Evolutionary conservation across 768 basidiomycete species (phyloP).

Genomic region (Mycena chlorophos): DNA sequence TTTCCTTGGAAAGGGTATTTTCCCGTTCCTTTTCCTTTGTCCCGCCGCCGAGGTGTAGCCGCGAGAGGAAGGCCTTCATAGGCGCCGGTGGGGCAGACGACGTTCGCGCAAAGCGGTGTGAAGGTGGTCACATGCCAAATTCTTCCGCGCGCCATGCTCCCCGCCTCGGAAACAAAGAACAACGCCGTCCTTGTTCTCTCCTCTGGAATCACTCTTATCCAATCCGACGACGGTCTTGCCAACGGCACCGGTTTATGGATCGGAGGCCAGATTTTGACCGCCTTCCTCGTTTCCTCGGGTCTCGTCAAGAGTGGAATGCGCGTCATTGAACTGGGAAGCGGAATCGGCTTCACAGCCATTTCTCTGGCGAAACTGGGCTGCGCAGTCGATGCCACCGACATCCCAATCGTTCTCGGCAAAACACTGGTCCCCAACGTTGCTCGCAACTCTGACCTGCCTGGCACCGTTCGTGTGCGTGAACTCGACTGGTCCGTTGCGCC

Average conservation of each 20-base stretch:
- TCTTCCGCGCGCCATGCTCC: constrained; percentile 33
- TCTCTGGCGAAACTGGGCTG: constrained; percentile 49
- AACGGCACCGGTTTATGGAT: constrained; percentile 89
- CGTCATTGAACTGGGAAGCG: constrained; percentile 79
- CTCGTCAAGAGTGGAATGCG: constrained; percentile 29
- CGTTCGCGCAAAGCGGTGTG: constrained; percentile 4
- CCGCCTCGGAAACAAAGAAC: constrained; percentile 70
- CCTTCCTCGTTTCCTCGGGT: constrained; percentile 49
- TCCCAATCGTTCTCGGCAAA: constrained; percentile 57
- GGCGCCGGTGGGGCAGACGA: too few species aligned
- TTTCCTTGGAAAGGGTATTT: constrained; percentile 48
- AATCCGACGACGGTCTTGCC: constrained; percentile 55
- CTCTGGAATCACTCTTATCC: constrained; percentile 49
- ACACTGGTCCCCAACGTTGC: constrained; percentile 66
- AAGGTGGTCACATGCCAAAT: constrained; percentile 28
- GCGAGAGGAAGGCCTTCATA: constrained; percentile 86
- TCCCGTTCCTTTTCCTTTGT: constrained; percentile 69
- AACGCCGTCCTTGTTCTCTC: constrained; percentile 47
- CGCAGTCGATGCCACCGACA: constrained; percentile 77
- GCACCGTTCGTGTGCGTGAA: constrained; percentile 57
- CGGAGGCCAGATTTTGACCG: constrained; percentile 71
- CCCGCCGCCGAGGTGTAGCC: constrained; percentile 66
- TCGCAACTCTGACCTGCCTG: constrained; percentile 45
- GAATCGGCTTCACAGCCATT: constrained; percentile 64
- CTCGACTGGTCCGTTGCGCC: constrained; percentile 71